Evolutionary conservation across 768 basidiomycete genomes (phyloP).

Genomic region (Rubroboletus satanas): DNA sequence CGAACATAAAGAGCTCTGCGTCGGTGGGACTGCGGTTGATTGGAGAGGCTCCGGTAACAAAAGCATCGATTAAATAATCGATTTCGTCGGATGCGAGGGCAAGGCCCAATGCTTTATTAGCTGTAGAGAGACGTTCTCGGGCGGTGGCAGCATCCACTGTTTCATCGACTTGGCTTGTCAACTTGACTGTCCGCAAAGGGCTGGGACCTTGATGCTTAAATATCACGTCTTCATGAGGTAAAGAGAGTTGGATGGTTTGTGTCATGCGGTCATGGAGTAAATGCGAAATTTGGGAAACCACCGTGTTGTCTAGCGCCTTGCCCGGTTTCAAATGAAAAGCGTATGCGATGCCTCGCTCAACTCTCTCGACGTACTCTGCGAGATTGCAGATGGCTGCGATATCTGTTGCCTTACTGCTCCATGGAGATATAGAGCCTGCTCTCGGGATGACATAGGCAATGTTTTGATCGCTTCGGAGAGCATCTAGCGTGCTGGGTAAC

Average conservation of each 20-base stretch:
- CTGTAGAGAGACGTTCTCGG: constrained; percentile 59
- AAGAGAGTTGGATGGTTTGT: constrained; percentile 58
- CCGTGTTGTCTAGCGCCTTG: constrained; percentile 39
- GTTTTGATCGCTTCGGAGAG: constrained; percentile 34
- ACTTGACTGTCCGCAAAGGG: constrained; percentile 68
- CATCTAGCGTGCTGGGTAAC: constrained; percentile 40
- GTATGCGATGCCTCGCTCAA: constrained; percentile 82
- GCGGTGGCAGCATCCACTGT: constrained; percentile 39
- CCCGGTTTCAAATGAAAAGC: constrained; percentile 49
- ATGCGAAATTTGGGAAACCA: constrained; percentile 56
- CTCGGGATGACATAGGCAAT: constrained; percentile 76
- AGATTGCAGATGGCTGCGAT: constrained; percentile 88
- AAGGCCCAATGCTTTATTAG: constrained; percentile 84
- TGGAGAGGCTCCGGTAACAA: constrained; percentile 62
- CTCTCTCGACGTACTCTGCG: constrained; percentile 60
- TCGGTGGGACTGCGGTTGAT: constrained; percentile 88
- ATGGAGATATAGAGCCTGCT: constrained; percentile 91
- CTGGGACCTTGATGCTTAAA: constrained; percentile 62
- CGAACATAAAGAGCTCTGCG: constrained; percentile 99
- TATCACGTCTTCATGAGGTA: constrained; percentile 55
- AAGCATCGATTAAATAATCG: constrained; percentile 86
- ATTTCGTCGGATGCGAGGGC: constrained; percentile 90
- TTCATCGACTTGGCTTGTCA: constrained; percentile 34
- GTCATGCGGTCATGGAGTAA: constrained; percentile 97
- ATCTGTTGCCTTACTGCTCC: constrained; percentile 99